A percentile compares a stretch with the other conserved stretches of the same genome.
These are phyloP conservation scores for Penicillium sp. DNA, from an alignment of 2,329 filamentous ascomycete genomes.

Conservation along the genomic window DNA sequence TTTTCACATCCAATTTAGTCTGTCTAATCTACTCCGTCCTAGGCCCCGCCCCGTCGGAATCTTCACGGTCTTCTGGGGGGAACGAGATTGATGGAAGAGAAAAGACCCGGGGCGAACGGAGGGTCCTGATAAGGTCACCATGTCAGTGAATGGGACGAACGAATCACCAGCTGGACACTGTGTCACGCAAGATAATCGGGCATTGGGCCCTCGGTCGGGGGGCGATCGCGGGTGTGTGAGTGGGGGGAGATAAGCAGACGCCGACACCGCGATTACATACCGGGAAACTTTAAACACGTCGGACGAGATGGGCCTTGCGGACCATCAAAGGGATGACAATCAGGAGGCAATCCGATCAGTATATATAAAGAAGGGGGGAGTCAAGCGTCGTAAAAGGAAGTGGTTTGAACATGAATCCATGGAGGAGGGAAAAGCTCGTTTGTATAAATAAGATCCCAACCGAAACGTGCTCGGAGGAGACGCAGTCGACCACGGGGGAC, in stretches of 20 bases:
- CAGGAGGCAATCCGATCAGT: background rate
- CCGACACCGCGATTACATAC: background rate
- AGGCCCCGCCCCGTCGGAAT: background rate
- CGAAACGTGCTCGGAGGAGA: background rate
- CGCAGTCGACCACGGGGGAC: too few species aligned
- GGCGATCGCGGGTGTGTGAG: conserved; percentile 1
- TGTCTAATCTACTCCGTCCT: background rate
- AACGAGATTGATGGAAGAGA: background rate
- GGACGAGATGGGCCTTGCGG: background rate
- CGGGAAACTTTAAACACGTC: background rate
- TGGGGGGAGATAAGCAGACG: conserved; percentile 8
- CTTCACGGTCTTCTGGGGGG: background rate
- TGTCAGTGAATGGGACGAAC: too few species aligned
- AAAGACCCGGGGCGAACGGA: background rate
- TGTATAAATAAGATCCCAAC: background rate
- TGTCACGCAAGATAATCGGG: conserved; percentile 2
- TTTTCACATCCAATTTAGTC: background rate
- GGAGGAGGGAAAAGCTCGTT: too few species aligned
- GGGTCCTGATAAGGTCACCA: conserved; percentile 1
- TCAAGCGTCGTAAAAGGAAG: too few species aligned
- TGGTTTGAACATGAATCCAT: too few species aligned
- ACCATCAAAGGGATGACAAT: background rate
- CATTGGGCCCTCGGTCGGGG: background rate
- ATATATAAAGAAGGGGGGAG: too few species aligned
- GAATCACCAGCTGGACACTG: background rate